phyloP scores from a whole-genome alignment of 2,329 filamentous ascomycete species.

The Chalara sp. region DNA sequence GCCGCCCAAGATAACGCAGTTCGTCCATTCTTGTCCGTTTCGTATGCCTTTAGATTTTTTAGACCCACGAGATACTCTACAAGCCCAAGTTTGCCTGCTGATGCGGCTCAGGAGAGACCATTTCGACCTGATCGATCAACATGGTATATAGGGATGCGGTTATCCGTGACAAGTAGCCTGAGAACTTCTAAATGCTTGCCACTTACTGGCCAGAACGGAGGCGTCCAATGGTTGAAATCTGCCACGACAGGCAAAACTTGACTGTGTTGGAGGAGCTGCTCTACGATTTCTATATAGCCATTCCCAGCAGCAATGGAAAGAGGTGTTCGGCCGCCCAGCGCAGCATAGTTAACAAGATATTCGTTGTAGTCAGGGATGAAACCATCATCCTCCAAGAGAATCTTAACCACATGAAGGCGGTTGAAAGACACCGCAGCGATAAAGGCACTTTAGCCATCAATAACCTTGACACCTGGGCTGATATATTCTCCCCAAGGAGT shows the following conservation, averaged over 20 bases:
- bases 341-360: slow-evolving; percentile 18
- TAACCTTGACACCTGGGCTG: slow-evolving; percentile 14
- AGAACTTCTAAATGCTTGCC: slow-evolving; percentile 22
- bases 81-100: slow-evolving; percentile 20
- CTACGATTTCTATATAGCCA: slow-evolving; percentile 26
- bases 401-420: slow-evolving; percentile 20
- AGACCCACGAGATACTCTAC: slow-evolving; percentile 22
- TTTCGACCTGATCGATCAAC: slow-evolving; percentile 27
- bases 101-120: slow-evolving; percentile 29
- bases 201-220: slow-evolving; percentile 27
- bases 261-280: slow-evolving; percentile 16
- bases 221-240: slow-evolving; percentile 24
- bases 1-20: slow-evolving; percentile 29
- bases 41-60: slow-evolving; percentile 21
- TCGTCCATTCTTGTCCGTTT: slow-evolving; percentile 25
- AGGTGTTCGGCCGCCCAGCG: slow-evolving; percentile 23
- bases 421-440: slow-evolving; percentile 25
- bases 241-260: slow-evolving; percentile 16
- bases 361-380: neutral
- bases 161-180: slow-evolving; percentile 17
- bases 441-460: slow-evolving; percentile 23
- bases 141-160: slow-evolving; percentile 23
- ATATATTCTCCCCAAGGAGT: slow-evolving; percentile 19
- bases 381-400: slow-evolving; percentile 21
- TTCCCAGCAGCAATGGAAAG: slow-evolving; percentile 29